These are phyloP conservation scores for Cinnamomum micranthum DNA, from an alignment of 164 flowering plant species.

Conservation along the genomic window DNA sequence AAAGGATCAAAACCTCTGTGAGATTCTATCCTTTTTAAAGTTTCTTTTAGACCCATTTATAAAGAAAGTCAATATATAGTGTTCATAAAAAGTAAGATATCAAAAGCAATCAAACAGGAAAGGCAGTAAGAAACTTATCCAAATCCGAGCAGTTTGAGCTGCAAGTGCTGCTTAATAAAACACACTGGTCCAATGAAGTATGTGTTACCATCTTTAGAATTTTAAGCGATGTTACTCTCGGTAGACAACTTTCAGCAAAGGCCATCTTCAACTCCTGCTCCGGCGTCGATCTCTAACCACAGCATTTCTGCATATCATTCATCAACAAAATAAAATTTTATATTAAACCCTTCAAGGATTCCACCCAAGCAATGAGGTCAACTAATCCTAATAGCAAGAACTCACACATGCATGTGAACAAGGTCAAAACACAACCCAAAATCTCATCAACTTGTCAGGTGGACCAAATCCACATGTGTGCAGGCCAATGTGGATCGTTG, in stretches of 20 bases:
- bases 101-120: constrained; percentile 30
- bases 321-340: background rate
- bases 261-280: constrained; percentile 61
- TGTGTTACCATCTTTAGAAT: constrained; percentile 28
- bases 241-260: constrained; percentile 1
- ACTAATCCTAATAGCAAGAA: background rate
- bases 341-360: background rate
- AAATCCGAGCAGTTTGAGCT: constrained; percentile 42
- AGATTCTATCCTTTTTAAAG: constrained; percentile 5
- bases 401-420: background rate
- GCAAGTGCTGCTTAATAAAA: constrained; percentile 39
- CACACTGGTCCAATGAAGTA: constrained; percentile 34
- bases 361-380: background rate
- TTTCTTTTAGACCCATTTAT: background rate
- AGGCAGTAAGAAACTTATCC: constrained; percentile 44
- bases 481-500: background rate
- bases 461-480: background rate
- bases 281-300: constrained; percentile 54
- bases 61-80: constrained; percentile 14
- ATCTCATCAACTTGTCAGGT: background rate
- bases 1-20: constrained; percentile 31
- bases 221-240: constrained; percentile 19
- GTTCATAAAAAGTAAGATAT: constrained; percentile 13
- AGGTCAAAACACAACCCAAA: background rate
- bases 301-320: constrained; percentile 41